Evolutionary conservation across 345 rosid genomes (phyloP).

Genomic region (Cardamine chenopodiifolia): DNA sequence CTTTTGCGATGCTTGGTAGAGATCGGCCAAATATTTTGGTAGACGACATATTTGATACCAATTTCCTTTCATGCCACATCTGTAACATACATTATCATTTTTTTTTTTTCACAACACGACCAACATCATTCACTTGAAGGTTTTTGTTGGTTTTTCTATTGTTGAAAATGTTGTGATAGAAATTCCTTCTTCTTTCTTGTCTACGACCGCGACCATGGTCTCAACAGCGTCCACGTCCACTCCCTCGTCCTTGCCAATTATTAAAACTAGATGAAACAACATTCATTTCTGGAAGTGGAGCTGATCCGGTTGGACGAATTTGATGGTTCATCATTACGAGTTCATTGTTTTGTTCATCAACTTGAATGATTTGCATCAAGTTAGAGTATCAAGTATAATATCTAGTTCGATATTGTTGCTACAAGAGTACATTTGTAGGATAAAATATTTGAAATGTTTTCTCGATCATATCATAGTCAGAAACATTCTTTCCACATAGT

Average conservation of each 20-base stretch:
- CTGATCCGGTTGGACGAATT: not conserved
- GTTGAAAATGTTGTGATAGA: too few relatives aligned
- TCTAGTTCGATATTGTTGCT: not conserved
- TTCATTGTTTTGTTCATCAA: not conserved
- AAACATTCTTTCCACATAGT: too few relatives aligned
- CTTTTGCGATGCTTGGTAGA: too few relatives aligned
- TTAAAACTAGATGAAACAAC: not conserved
- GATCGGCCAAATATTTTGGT: too few relatives aligned
- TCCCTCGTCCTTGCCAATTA: not conserved
- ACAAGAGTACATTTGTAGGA: not conserved
- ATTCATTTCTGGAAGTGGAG: not conserved
- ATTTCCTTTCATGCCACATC: too few relatives aligned
- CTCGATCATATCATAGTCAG: not conserved
- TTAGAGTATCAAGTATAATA: not conserved
- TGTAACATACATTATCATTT: too few relatives aligned
- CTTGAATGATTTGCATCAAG: not conserved
- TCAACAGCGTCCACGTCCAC: not conserved
- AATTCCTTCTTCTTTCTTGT: too few relatives aligned
- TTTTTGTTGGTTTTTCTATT: too few relatives aligned
- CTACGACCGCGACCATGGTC: not conserved
- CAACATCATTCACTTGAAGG: too few relatives aligned
- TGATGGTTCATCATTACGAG: not conserved
- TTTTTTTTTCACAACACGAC: too few relatives aligned
- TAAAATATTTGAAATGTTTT: not conserved
- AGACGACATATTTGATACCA: too few relatives aligned